Conservation (phyloP, 2,329 filamentous ascomycete genomes). For the Fusarium papillatum region DNA sequence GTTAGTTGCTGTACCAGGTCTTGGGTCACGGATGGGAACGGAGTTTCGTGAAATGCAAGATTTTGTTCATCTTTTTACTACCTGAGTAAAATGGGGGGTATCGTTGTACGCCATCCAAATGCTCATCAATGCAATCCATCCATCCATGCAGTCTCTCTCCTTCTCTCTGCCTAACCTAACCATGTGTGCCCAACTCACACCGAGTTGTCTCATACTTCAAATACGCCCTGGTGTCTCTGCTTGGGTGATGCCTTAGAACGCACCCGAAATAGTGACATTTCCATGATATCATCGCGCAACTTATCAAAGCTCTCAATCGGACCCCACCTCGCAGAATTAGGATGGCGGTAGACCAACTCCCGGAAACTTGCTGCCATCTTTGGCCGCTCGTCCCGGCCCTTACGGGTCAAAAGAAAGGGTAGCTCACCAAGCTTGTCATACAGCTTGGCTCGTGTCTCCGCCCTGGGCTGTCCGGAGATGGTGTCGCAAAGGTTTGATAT, state of each 20-base stretch:
- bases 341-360: conserved; percentile 11
- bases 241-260: conserved; percentile 16
- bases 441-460: background rate
- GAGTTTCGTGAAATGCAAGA: conserved; percentile 38
- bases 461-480: background rate
- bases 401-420: conserved; percentile 23
- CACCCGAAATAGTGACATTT: conserved; percentile 12
- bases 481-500: conserved; percentile 12
- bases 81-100: conserved; percentile 28
- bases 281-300: conserved; percentile 6
- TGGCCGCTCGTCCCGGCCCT: background rate
- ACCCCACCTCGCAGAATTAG: conserved; percentile 22
- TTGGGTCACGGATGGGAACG: conserved; percentile 40
- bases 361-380: conserved; percentile 11
- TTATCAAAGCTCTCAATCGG: conserved; percentile 19
- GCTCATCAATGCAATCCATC: conserved; percentile 13
- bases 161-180: background rate
- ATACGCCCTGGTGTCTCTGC: conserved; percentile 1
- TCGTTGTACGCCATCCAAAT: conserved; percentile 28
- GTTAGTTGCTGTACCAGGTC: conserved; percentile 8
- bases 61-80: conserved; percentile 21
- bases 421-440: conserved; percentile 7
- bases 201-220: conserved; percentile 17
- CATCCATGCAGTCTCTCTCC: conserved; percentile 12
- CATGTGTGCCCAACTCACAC: background rate